These are phyloP conservation scores for Conticribra weissflogii DNA, from an alignment of 108 stramenopile species.

Conservation along the genomic window DNA sequence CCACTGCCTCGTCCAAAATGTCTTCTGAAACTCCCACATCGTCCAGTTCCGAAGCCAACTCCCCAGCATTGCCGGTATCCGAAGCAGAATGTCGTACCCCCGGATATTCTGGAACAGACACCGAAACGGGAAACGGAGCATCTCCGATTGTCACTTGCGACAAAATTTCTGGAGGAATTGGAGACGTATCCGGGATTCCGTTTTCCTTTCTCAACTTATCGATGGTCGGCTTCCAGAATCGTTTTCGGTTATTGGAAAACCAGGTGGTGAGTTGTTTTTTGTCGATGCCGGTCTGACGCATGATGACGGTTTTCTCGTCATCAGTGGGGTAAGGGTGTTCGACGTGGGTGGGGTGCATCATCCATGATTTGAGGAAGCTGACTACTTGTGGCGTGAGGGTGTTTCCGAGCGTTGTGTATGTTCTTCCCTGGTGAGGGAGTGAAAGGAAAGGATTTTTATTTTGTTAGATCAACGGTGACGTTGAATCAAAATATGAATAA, in stretches of 20 bases:
- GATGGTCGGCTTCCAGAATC: conserved; percentile 29
- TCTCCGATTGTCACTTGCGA: neutral
- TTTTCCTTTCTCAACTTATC: conserved; percentile 6
- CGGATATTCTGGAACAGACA: neutral
- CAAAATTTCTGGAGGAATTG: conserved; percentile 3
- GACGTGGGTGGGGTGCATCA: conserved; percentile 24
- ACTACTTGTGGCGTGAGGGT: conserved; percentile 12
- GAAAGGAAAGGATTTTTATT: too few relatives aligned
- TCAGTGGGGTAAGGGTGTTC: conserved; percentile 42
- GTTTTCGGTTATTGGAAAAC: conserved; percentile 43
- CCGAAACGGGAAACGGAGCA: too few relatives aligned
- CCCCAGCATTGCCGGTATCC: neutral
- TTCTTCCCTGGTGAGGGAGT: too few relatives aligned
- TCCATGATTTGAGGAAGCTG: conserved; percentile 35
- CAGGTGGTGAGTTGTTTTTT: conserved; percentile 38
- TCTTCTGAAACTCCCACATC: neutral
- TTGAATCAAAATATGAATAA: too few relatives aligned
- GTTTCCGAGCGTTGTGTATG: neutral
- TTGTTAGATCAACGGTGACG: too few relatives aligned
- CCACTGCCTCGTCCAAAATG: neutral
- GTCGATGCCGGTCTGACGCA: conserved; percentile 35
- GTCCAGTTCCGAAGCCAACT: neutral
- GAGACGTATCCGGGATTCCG: conserved; percentile 3
- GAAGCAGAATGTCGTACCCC: neutral
- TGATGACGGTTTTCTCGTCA: conserved; percentile 28